Evolutionary conservation across 768 basidiomycete genomes (phyloP).

Genomic region (Suillus luteus): DNA sequence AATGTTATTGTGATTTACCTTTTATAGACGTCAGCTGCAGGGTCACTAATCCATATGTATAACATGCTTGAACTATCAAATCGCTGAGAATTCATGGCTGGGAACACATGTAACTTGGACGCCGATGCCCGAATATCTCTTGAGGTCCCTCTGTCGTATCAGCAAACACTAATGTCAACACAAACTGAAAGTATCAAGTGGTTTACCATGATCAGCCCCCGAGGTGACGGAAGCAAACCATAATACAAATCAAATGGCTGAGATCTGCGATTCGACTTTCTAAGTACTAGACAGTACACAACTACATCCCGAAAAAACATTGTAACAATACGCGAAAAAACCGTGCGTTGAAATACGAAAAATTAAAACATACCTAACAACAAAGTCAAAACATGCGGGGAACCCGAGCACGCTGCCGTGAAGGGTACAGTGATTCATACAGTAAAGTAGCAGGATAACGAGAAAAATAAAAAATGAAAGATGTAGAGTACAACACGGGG

Average conservation of each 20-base stretch:
- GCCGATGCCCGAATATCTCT: neutral
- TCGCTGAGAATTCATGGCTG: neutral
- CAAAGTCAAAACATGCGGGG: slow-evolving; percentile 1
- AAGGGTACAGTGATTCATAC: slow-evolving; percentile 6
- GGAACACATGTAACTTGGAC: neutral
- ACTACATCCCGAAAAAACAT: neutral
- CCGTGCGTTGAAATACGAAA: neutral
- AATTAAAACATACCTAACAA: neutral
- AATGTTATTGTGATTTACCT: too few relatives aligned
- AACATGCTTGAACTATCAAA: too few relatives aligned
- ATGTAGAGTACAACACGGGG: slow-evolving; percentile 3
- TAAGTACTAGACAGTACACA: neutral
- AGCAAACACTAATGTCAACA: too few relatives aligned
- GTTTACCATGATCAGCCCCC: neutral
- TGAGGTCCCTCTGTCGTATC: too few relatives aligned
- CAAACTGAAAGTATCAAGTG: too few relatives aligned
- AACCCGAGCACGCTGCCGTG: neutral
- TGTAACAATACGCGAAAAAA: neutral
- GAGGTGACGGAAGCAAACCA: neutral
- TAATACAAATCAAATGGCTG: neutral
- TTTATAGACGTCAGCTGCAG: too few relatives aligned
- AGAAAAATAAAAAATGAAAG: too few relatives aligned
- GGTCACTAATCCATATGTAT: too few relatives aligned
- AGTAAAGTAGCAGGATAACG: neutral
- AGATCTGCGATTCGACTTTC: slow-evolving; percentile 2